Base-by-base conservation (phyloP, 208 protist genomes). In the Phytomonas sp. region DNA sequence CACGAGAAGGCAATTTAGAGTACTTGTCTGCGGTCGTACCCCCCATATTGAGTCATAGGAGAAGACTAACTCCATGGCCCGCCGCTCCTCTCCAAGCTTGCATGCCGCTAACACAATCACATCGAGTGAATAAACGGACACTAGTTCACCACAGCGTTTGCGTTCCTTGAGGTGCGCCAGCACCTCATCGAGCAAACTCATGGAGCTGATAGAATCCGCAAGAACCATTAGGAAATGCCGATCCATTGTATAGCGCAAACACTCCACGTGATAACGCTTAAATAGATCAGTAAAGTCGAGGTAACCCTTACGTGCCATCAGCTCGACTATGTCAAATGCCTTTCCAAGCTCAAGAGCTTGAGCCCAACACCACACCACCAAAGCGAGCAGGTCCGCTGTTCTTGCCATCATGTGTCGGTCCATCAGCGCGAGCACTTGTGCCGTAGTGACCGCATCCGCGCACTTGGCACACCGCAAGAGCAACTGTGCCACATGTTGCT, bases 91-190 rank as follows among this genome's bases (percentile, higher is more conserved):
- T 5, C 86, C 82, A 15, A 88, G 67, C 34, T 82, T 79, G 17
- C 76, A 78, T 28, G 75, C 72, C 7, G 86, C 87, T 36, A 94
- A 75, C 51, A 94, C 84, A 20, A 94, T 26, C 4, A 96, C 40
- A 62, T 96, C 91, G 23, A 96, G 76, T 20, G 86, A 75, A 72
- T 93, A 86, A 28, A 82, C 76, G 28, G 91, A 83, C n/a, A 93
- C 87, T 13, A 80, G 62, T 32, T 78, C 75, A 26, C 81, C 82
- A 8, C 56, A 66, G 37, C 77, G 53, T 9, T 73, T 74, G 2
- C 85, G 79, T 11, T 53, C 53, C 31, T 73, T 62, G 53, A 96
- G 75, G 69, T 96, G 86, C 0, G 59, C 32, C 40, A 87, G 56
- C 4, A 81, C 84, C n/a, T 82, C 73, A 51, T 89, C 84, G 3